Base-by-base conservation (phyloP, 495 filamentous ascomycete genomes). In the Massariosphaeria phaeospora region DNA sequence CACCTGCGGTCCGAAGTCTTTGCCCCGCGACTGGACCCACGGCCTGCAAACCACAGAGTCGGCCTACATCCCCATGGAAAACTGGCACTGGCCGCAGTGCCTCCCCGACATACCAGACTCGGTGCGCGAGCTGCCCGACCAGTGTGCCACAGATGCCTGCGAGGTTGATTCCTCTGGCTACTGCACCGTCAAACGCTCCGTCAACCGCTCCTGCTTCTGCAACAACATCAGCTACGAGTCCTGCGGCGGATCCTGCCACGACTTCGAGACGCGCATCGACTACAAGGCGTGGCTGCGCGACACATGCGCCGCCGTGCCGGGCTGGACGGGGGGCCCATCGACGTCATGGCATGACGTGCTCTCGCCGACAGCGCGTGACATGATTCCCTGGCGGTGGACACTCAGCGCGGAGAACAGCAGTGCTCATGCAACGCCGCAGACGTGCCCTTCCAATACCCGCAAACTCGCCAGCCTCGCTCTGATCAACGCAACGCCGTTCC, bases 301-400 rank as follows among this genome's bases (percentile, higher is more conserved):
- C 30, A 41, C 48, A 29, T 55, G 52, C 40, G 29, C 31, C 41
- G 27, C 21, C 21, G 21, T 47, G 41, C 52, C 25, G 31, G 52
- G 31, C 31, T 55, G 52, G 52, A 29, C 38, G 3, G 52, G 52
- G 18, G 41, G 46, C 2, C 52, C 52, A 40, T n/a, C 36, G 2
- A 17, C 36, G 18, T n/a, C n/a, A n/a, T 55, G 52, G 52, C 41
- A 33, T 18, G 29, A 48, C 2, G 27, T 55, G 13, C 23, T 43
- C 21, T 30, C 30, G 11, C 52, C 40, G 36, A 55, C 13, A 2
- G 13, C 42, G 8, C 17, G 17, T 24, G 52, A 55, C 18, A 47
- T 55, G 52, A 39, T 55, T 38, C 52, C 52, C 29, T 55, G 52
- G 52, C 18, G 21, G 48, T 55, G 52, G 52, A 47, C 21, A 29